A percentile compares a stretch with the other conserved stretches of the same genome.
Evolutionary conservation across 352 stramenopile species (phyloP).

Genomic region (Pseudoperonospora humuli): DNA sequence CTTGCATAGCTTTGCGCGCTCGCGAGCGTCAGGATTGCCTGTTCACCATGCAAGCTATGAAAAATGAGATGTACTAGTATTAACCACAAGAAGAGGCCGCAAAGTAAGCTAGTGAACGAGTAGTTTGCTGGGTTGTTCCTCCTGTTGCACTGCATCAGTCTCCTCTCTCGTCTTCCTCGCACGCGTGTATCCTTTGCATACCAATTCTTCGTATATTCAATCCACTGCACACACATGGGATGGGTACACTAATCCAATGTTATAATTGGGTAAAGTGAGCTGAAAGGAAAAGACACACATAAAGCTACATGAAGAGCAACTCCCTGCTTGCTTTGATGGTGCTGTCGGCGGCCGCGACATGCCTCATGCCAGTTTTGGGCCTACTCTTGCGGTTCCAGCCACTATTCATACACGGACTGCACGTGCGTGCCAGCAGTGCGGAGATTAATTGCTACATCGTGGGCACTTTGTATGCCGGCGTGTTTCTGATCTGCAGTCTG

Average conservation of each 20-base stretch:
- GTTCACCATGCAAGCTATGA: too few species aligned
- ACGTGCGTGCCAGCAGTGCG: conserved; percentile 27
- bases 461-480: conserved; percentile 35
- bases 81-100: too few species aligned
- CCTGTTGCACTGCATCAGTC: too few species aligned
- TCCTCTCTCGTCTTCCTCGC: too few species aligned
- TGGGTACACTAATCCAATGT: conserved; percentile 4
- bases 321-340: conserved; percentile 31
- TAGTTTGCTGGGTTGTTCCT: too few species aligned
- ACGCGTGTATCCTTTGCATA: too few species aligned
- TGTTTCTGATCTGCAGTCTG: conserved; percentile 29
- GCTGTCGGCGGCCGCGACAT: conserved; percentile 39
- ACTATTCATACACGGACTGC: conserved; percentile 46
- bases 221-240: neutral
- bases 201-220: too few species aligned
- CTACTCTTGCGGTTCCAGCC: conserved; percentile 51
- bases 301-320: conserved; percentile 28
- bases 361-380: conserved; percentile 49
- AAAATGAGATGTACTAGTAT: too few species aligned
- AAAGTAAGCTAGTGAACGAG: too few species aligned
- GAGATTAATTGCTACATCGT: conserved; percentile 62
- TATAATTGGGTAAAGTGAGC: conserved; percentile 13
- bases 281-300: conserved; percentile 20
- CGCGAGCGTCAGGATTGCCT: too few species aligned
- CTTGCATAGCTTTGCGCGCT: conserved; percentile 1